A percentile compares a stretch with the other conserved stretches of the same genome.
Evolutionary conservation across 2,329 filamentous ascomycete species (phyloP).

Genomic region (Ceratocystis cacaofunesta): DNA sequence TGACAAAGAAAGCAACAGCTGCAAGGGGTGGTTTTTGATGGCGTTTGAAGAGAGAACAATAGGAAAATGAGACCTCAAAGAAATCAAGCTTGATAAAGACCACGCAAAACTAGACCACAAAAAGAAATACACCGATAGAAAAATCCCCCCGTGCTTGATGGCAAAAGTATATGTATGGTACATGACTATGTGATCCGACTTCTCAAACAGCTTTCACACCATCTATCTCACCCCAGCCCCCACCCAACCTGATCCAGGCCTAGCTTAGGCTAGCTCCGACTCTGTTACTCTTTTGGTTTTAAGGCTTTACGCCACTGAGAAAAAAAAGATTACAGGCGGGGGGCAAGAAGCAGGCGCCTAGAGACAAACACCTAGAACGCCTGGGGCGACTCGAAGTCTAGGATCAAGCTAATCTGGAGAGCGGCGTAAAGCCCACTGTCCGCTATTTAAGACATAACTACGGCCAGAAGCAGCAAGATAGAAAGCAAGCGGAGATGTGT

Average conservation of each 20-base stretch:
- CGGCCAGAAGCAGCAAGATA: no score
- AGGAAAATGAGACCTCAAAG: background rate
- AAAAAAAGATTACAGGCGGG: background rate
- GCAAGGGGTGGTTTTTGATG: background rate
- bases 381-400: no score
- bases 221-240: background rate
- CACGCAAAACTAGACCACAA: background rate
- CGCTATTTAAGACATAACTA: no score
- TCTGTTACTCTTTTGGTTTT: background rate
- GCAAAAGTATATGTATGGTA: background rate
- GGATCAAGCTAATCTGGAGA: no score
- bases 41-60: background rate
- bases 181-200: no score
- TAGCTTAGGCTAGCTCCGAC: background rate
- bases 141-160: background rate
- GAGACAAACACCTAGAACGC: no score
- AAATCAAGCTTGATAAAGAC: background rate
- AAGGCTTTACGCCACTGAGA: background rate
- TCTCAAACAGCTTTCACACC: background rate
- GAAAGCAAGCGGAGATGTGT: background rate
- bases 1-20: background rate
- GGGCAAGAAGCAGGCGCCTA: background rate
- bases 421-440: no score
- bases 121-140: background rate
- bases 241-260: background rate